Percentiles rank a stretch among this genome's conserved stretches.
Evolutionary conservation across 225 moss, liverwort and hornwort genomes (phyloP).

Genomic region (Polytrichum formosum): DNA sequence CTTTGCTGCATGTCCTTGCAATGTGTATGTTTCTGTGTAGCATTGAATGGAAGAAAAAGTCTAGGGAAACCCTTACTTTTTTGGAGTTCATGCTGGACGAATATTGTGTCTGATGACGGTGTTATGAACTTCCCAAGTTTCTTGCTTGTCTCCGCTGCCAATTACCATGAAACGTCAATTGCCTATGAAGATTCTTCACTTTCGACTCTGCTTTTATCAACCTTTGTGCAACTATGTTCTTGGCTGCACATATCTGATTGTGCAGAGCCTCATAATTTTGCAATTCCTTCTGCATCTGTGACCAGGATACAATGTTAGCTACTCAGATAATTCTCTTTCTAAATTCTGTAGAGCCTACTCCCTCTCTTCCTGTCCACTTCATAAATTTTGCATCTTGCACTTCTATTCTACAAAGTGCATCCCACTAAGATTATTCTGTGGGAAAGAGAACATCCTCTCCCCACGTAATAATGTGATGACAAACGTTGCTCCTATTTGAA

Average conservation of each 20-base stretch:
- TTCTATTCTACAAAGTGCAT: background rate
- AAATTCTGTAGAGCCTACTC: too few relatives aligned
- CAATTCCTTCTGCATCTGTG: background rate
- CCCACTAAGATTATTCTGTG: too few relatives aligned
- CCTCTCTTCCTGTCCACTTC: too few relatives aligned
- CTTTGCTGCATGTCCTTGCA: background rate
- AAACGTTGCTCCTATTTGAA: background rate
- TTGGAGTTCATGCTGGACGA: too few relatives aligned
- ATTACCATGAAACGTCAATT: background rate
- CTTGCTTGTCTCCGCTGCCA: background rate
- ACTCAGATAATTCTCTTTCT: background rate
- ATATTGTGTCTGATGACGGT: too few relatives aligned
- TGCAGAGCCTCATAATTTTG: background rate
- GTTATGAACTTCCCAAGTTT: background rate
- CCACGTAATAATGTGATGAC: background rate
- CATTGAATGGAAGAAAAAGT: too few relatives aligned
- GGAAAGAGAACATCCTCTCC: background rate
- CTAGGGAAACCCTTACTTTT: too few relatives aligned
- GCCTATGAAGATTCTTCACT: background rate
- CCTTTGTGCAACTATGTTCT: background rate
- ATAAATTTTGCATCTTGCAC: background rate
- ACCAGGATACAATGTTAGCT: background rate
- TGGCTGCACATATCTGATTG: background rate
- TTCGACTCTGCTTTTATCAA: background rate
- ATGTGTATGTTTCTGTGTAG: background rate